These are phyloP conservation scores for Plasmodium adleri DNA, from an alignment of 169 alveolate species.

Conservation along the genomic window DNA sequence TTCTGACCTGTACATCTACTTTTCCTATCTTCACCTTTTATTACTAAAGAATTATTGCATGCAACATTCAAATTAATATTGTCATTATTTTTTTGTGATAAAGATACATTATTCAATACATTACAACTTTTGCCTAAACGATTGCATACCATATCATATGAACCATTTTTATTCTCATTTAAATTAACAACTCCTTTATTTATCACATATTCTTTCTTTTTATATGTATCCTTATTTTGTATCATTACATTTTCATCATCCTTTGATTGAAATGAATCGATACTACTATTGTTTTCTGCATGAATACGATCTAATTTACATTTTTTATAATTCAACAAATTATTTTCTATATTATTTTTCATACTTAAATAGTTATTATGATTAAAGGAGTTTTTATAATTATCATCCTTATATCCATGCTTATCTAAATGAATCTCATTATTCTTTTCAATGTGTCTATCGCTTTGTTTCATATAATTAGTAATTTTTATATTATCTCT, in stretches of 20 bases:
- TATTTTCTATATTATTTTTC: constrained; percentile 49
- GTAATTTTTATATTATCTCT: no score
- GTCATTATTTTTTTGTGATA: neutral
- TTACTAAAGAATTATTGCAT: no score
- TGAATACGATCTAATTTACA: constrained; percentile 21
- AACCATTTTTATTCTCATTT: neutral
- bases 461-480: no score
- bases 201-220: no score
- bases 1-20: constrained; percentile 8
- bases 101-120: neutral
- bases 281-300: constrained; percentile 11
- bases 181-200: no score
- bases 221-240: no score
- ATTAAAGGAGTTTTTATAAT: neutral
- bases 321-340: constrained; percentile 45
- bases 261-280: constrained; percentile 16
- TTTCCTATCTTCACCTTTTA: no score
- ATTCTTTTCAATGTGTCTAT: neutral
- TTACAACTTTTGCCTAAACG: no score
- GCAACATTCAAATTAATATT: neutral
- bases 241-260: neutral
- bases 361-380: constrained; percentile 28
- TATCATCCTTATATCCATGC: neutral
- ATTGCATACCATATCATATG: neutral
- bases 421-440: neutral